Evolutionary conservation across 2,329 filamentous ascomycete species (phyloP), one percentile per base, ranked within the genome.

Genomic region (Pseudogymnoascus pannorum): DNA sequence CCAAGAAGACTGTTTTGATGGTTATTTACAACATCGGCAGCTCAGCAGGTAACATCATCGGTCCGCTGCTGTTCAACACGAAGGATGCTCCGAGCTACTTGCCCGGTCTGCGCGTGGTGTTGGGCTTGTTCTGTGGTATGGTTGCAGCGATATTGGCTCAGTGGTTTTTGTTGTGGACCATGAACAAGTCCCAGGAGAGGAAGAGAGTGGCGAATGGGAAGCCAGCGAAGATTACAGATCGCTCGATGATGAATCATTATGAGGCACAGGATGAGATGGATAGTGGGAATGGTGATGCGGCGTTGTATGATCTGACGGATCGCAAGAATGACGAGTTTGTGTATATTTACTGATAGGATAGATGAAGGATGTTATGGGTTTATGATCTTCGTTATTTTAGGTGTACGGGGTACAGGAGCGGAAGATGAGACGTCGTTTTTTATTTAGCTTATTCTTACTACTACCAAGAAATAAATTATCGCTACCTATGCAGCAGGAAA

Each of bases 291-390:
- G 81, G 81, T 5, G 76, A 79, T 14, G 77, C 80, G 54, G 80
- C 79, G 0, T 81, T 83, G 58, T 70, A 81, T 64, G 86, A 89
- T 72, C 66, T 87, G 65, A 87, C 86, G 0, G 86, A 89, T 71
- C 73, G 80, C n/a, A 75, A 85, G 74, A 89, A 88, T 66, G 84
- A 89, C 62, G 85, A 88, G 67, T 88, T 88, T 73, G 79, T 87
- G 14, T 87, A 84, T 71, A 78, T 85, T 57, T 85, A 84, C 66
- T 84, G 51, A 62, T 35, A 16, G 24, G 12, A 11, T 18, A n/a
- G 36, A 7, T 12, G 7, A 36, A 7, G 20, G 7, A 36, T 38
- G 29, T 22, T 38, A 38, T 38, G 29, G 11, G 22, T 20, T 51
- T 14, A 22, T 44, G 40, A 4, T 14, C 11, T 44, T 44, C 11